Evolutionary conservation across 768 basidiomycete genomes (phyloP).

Genomic region (Boletus bicolor): DNA sequence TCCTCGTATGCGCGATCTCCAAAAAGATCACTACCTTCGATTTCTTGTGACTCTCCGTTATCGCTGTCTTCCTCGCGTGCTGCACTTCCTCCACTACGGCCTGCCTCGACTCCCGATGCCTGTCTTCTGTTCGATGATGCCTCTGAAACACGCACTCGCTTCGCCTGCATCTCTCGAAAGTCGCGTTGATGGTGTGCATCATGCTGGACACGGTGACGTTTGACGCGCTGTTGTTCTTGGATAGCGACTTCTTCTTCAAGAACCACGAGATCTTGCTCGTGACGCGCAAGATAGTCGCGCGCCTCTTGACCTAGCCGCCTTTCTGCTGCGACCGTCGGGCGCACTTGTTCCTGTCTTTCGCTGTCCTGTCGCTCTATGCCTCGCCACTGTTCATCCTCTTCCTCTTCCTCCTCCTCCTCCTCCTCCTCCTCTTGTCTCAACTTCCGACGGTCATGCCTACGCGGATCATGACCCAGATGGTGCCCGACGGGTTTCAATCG

Average conservation of each 20-base stretch:
- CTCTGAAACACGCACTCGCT: slow-evolving; percentile 12
- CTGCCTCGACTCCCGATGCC: neutral
- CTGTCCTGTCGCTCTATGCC: neutral
- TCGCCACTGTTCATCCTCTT: slow-evolving; percentile 6
- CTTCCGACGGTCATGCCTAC: slow-evolving; percentile 11
- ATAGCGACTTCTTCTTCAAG: slow-evolving; percentile 3
- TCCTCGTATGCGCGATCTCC: slow-evolving; percentile 14
- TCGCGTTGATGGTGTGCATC: slow-evolving; percentile 2
- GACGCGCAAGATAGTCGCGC: neutral
- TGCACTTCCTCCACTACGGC: neutral
- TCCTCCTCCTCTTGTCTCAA: neutral
- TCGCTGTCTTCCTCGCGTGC: neutral
- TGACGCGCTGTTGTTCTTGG: slow-evolving; percentile 4
- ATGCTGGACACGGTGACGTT: slow-evolving; percentile 14
- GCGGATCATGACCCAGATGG: slow-evolving; percentile 23
- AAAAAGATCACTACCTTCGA: slow-evolving; percentile 22
- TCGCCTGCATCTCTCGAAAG: slow-evolving; percentile 1
- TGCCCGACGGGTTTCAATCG: slow-evolving; percentile 15
- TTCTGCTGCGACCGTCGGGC: neutral
- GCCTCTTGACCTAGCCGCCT: neutral
- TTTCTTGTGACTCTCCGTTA: neutral
- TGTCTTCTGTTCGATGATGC: neutral
- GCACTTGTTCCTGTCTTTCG: neutral
- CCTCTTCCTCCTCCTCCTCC: neutral
- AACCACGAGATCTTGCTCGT: neutral